These are phyloP conservation scores for Neltuma alba DNA, from an alignment of 306 rosid genomes.

Conservation along the genomic window DNA sequence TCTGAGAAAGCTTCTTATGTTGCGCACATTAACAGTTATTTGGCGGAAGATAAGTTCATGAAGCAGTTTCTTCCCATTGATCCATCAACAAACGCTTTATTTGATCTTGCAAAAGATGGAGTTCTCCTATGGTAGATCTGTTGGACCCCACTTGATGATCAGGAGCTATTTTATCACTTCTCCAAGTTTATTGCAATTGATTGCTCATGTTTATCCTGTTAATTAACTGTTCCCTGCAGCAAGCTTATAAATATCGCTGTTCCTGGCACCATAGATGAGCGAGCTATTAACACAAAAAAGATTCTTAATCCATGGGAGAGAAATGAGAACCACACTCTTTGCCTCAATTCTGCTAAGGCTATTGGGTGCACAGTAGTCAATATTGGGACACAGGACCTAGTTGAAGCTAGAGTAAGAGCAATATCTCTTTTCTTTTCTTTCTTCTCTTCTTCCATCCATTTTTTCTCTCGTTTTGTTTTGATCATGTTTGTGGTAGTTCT, in stretches of 20 bases:
- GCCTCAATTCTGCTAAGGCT: conserved; percentile 97
- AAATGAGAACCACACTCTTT: conserved; percentile 94
- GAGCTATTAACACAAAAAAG: conserved; percentile 92
- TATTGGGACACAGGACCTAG: conserved; percentile 89
- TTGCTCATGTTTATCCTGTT: conserved; percentile 22
- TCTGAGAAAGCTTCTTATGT: conserved; percentile 93
- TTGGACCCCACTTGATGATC: conserved; percentile 18
- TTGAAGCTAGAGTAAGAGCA: conserved; percentile 89
- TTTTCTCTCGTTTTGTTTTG: neutral
- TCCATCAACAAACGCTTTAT: conserved; percentile 60
- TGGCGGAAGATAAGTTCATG: conserved; percentile 65
- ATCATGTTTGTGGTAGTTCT: conserved; percentile 4
- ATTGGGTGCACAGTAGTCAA: conserved; percentile 99
- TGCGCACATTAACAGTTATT: conserved; percentile 60
- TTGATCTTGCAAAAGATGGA: conserved; percentile 76
- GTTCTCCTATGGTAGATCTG: conserved; percentile 72
- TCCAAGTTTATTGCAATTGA: neutral
- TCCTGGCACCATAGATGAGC: conserved; percentile 98
- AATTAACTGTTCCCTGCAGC: conserved; percentile 59
- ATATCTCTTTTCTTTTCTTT: conserved; percentile 17
- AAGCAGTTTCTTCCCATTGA: conserved; percentile 64
- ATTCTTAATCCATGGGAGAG: conserved; percentile 99
- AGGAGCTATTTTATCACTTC: conserved; percentile 1
- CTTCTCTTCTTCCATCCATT: neutral
- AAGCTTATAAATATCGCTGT: conserved; percentile 97